Evolutionary conservation across 179 eudicot genomes (phyloP).

Genomic region (Beta macrorhiza): DNA sequence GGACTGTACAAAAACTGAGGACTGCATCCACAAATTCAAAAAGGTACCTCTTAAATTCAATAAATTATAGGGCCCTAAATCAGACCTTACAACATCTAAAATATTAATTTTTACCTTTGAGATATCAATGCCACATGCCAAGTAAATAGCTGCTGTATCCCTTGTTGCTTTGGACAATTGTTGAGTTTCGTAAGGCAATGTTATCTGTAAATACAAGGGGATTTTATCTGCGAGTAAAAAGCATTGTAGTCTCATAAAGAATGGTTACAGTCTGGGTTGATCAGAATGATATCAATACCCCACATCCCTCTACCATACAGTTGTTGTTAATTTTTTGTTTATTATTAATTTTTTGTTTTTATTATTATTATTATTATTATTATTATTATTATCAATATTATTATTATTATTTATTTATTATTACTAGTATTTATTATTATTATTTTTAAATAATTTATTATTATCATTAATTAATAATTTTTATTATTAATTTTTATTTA

Average conservation of each 20-base stretch:
- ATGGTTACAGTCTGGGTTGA: background rate
- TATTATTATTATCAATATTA: too few species aligned
- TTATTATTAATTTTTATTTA: too few species aligned
- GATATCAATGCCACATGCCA: constrained; percentile 90
- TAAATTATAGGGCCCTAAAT: constrained; percentile 3
- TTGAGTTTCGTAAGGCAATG: constrained; percentile 76
- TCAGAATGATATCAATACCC: background rate
- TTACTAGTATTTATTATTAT: too few species aligned
- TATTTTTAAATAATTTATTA: too few species aligned
- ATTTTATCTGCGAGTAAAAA: constrained; percentile 38
- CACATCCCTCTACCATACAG: too few species aligned
- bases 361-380: too few species aligned
- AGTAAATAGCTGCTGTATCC: constrained; percentile 89
- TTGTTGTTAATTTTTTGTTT: too few species aligned
- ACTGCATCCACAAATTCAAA: constrained; percentile 40
- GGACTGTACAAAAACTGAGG: constrained; percentile 93
- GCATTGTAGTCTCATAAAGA: constrained; percentile 9
- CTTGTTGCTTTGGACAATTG: constrained; percentile 76
- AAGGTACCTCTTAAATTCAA: background rate
- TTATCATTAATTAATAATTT: too few species aligned
- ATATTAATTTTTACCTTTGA: constrained; percentile 59
- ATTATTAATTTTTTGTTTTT: too few species aligned
- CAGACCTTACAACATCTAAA: background rate
- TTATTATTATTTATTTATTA: too few species aligned
- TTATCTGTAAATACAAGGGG: constrained; percentile 34